A percentile compares a stretch with the other conserved stretches of the same genome.
Conservation (phyloP, 352 stramenopile genomes). For the Pythium aristosporum region DNA sequence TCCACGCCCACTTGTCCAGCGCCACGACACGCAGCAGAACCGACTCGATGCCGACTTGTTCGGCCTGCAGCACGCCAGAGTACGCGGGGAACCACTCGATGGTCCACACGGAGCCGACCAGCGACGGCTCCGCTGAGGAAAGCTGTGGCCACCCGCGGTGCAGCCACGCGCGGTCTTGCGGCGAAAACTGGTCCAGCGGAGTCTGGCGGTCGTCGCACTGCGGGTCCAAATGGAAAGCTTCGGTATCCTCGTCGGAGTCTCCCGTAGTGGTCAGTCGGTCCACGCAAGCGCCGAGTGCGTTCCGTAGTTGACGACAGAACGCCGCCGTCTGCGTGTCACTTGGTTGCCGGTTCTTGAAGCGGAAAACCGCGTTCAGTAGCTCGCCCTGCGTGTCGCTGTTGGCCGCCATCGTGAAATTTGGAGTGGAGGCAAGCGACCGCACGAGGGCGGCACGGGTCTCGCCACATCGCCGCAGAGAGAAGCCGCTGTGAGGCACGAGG, state of each 20-base stretch:
- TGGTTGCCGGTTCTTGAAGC: slow-evolving; percentile 11
- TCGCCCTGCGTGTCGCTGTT: not conserved
- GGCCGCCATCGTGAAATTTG: not conserved
- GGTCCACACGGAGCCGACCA: slow-evolving; percentile 12
- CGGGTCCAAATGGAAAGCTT: slow-evolving; percentile 10
- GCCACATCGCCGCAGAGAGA: not conserved
- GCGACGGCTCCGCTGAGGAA: not conserved
- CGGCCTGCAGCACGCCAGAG: slow-evolving; percentile 39
- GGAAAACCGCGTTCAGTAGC: slow-evolving; percentile 13
- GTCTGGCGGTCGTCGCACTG: slow-evolving; percentile 7
- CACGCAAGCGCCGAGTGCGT: slow-evolving; percentile 5
- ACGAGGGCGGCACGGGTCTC: not conserved
- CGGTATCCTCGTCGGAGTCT: not conserved
- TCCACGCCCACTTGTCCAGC: slow-evolving; percentile 41
- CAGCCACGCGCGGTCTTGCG: slow-evolving; percentile 8
- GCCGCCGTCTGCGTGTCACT: slow-evolving; percentile 1
- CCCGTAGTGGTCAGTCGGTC: not conserved
- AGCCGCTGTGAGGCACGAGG: not conserved
- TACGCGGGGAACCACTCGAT: slow-evolving; percentile 49
- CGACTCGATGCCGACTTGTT: slow-evolving; percentile 23
- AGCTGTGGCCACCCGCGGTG: slow-evolving; percentile 8
- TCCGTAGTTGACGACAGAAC: slow-evolving; percentile 9
- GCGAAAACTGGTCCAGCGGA: slow-evolving; percentile 6
- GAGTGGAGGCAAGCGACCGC: not conserved
- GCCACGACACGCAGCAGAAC: slow-evolving; percentile 42